Conservation (phyloP, 2,329 filamentous ascomycete genomes). For the Biscogniauxia marginata region DNA sequence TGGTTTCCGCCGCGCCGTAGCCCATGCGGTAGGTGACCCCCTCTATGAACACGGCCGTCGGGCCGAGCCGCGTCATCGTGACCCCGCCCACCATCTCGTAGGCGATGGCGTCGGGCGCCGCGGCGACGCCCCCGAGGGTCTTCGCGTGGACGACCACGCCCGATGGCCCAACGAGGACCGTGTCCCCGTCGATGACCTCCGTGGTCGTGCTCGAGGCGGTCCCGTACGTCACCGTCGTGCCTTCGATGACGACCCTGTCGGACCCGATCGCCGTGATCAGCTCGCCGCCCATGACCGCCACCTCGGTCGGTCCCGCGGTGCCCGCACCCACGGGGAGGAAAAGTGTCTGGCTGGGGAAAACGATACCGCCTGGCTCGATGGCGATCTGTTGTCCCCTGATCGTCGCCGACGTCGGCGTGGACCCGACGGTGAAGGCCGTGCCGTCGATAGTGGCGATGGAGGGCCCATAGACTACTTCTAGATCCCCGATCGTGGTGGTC, state of each 20-base stretch:
- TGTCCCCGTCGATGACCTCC: constrained; percentile 48
- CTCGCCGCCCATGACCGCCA: constrained; percentile 48
- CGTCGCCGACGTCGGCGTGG: constrained; percentile 36
- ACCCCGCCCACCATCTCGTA: constrained; percentile 52
- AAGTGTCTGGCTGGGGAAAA: constrained; percentile 38
- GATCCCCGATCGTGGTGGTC: constrained; percentile 37
- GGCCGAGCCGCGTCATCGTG: constrained; percentile 50
- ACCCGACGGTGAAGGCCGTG: constrained; percentile 42
- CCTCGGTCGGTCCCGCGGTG: constrained; percentile 39
- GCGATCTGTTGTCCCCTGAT: constrained; percentile 26
- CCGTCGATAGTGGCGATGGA: constrained; percentile 42
- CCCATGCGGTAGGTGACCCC: constrained; percentile 53
- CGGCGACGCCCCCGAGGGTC: constrained; percentile 43
- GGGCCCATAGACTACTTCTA: constrained; percentile 43
- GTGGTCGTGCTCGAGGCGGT: constrained; percentile 33
- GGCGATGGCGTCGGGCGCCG: constrained; percentile 35
- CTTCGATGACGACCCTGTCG: constrained; percentile 41
- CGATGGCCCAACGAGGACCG: constrained; percentile 48
- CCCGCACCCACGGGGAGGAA: constrained; percentile 34
- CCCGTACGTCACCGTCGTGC: constrained; percentile 47
- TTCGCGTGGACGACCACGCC: constrained; percentile 41
- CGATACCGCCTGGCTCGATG: constrained; percentile 32
- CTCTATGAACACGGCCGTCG: constrained; percentile 48
- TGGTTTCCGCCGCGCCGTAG: constrained; percentile 32
- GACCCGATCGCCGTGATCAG: constrained; percentile 44